Base-by-base conservation (phyloP, 768 basidiomycete species). In the Amanita pallidorosea region DNA sequence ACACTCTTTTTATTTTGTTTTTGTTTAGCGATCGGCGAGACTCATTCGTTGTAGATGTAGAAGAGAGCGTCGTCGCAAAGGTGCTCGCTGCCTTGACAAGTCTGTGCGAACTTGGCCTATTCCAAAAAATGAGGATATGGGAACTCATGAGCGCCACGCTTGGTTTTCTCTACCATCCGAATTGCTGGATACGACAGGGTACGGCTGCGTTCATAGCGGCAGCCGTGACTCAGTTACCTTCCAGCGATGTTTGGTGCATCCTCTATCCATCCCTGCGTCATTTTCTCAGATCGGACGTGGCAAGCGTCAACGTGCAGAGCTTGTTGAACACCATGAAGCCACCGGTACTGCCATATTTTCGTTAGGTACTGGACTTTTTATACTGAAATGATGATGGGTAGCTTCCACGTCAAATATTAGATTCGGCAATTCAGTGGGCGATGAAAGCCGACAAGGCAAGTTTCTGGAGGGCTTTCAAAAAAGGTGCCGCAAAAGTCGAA, bases 111-210 rank as follows among this genome's bases (percentile, higher is more conserved):
- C 74, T 96, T 7, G 88, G 90, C 0, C 67, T 98, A 3, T 88
- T 98, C 66, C 83, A 87, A 65, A 92, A 91, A 66, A 88, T 90
- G 81, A 79, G 88, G n/a, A 82, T 96, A 52, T 97, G 96, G 94
- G 96, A 98, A 58, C 72, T 97, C 33, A 89, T 95, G 81, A 87
- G 85, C 48, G 82, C 84, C 0, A 84, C 85, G 0, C 67, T 92
- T 27, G 88, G 88, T 1, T 94, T 98, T 65, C 68, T 98, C 46
- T 95, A 90, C 57, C 96, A 99, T 63, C 95, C 96, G 0, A 94
- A 96, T 62, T 68, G 82, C 18, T 98, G 95, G 95, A 89, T 98
- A 63, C 75, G 93, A 51, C 90, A 97, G 76, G 88, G 94, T 20
- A 81, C 94, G 15, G 83, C 81, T 11, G 83, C 89, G 0, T 93